phyloP scores from a whole-genome alignment of 148 eudicot species.

The Dysphania ambrosioides region DNA sequence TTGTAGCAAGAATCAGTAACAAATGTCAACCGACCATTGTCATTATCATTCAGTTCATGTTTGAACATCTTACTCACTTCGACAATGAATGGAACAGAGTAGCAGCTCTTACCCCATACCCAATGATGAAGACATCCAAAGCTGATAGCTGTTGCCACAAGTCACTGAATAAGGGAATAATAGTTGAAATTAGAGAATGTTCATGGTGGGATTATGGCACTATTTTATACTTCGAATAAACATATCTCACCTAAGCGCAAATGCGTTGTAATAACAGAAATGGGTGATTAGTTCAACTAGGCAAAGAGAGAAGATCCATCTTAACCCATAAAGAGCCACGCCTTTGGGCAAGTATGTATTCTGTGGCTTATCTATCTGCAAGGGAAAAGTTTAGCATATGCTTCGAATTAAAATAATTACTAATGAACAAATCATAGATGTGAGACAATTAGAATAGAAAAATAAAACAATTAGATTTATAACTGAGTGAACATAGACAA shows the following conservation, averaged over 20 bases:
- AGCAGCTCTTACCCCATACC: conserved; percentile 84
- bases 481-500: neutral
- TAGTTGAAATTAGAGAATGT: conserved; percentile 12
- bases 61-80: neutral
- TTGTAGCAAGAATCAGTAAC: neutral
- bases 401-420: neutral
- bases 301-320: conserved; percentile 62
- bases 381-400: conserved; percentile 9
- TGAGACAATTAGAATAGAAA: neutral
- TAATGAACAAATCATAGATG: neutral
- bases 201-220: neutral
- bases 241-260: conserved; percentile 66
- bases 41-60: conserved; percentile 4
- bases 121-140: conserved; percentile 78
- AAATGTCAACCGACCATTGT: neutral
- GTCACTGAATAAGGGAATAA: conserved; percentile 44
- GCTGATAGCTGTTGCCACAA: conserved; percentile 80
- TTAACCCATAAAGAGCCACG: conserved; percentile 81
- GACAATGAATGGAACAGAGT: neutral
- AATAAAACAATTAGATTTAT: neutral
- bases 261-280: conserved; percentile 79
- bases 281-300: conserved; percentile 81
- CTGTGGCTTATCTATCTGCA: conserved; percentile 80
- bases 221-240: neutral
- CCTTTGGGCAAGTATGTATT: conserved; percentile 48